Conservation (phyloP, 2,329 filamentous ascomycete genomes). For the Karstenula rhodostoma region DNA sequence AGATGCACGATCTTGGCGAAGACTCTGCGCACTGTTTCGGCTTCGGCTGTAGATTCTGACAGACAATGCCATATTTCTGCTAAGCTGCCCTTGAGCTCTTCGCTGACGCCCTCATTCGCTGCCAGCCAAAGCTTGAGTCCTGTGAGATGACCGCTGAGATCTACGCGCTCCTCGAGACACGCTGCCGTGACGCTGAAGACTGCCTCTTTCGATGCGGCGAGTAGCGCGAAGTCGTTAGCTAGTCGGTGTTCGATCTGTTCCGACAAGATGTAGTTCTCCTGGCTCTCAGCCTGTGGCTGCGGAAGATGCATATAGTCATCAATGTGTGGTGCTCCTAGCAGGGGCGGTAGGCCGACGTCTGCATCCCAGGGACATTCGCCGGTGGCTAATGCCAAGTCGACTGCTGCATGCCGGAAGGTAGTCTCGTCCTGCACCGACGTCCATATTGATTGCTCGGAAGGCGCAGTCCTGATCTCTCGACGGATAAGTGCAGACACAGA, state of each 20-base stretch:
- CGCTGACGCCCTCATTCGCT: not conserved
- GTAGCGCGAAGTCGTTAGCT: not conserved
- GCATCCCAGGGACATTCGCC: not conserved
- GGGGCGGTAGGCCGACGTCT: not conserved
- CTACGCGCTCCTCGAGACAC: not conserved
- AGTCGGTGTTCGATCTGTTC: not conserved
- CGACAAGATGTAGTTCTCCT: not conserved
- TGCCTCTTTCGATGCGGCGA: not conserved
- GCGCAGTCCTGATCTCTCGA: not conserved
- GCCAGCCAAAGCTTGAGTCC: not conserved
- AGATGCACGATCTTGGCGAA: not conserved
- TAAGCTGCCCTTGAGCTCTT: not conserved
- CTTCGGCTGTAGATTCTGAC: not conserved
- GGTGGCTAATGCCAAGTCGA: not conserved
- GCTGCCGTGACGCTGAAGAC: not conserved
- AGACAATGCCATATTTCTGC: not conserved
- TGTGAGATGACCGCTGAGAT: not conserved
- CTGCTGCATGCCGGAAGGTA: not conserved
- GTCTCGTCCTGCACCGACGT: not conserved
- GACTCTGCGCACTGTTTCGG: not conserved
- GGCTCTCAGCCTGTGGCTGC: not conserved
- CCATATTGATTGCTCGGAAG: not conserved
- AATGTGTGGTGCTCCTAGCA: not conserved
- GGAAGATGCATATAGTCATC: not conserved
- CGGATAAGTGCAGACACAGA: not conserved